Evolutionary conservation across 129 eudicot species (phyloP).

Genomic region (Tanacetum coccineum): DNA sequence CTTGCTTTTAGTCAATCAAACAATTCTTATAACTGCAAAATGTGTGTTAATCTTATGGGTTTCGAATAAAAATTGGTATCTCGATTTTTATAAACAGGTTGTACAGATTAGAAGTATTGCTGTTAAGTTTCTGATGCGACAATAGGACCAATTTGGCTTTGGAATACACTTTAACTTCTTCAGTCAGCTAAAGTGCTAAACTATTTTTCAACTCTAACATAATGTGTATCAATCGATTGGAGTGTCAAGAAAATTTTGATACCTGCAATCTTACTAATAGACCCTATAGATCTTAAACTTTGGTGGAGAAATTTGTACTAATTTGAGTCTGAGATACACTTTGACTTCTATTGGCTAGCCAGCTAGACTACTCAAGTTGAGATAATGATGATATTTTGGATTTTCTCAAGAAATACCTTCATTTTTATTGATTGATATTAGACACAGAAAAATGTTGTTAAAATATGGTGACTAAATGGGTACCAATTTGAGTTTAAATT

Average conservation of each 20-base stretch:
- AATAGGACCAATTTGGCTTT: too few species aligned
- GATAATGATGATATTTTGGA: too few species aligned
- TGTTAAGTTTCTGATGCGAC: too few species aligned
- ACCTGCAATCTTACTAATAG: neutral
- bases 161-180: too few species aligned
- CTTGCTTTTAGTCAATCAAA: conserved; percentile 18
- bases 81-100: neutral
- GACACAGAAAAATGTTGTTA: neutral
- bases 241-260: neutral
- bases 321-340: too few species aligned
- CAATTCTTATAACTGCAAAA: conserved; percentile 4
- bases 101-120: too few species aligned
- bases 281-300: neutral
- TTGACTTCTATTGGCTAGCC: too few species aligned
- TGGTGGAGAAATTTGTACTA: neutral
- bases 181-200: too few species aligned
- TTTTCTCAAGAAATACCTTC: too few species aligned
- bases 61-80: neutral
- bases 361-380: too few species aligned
- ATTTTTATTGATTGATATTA: too few species aligned
- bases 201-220: too few species aligned
- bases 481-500: neutral
- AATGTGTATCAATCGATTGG: neutral
- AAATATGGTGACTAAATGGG: neutral
- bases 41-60: neutral